Base-by-base conservation (phyloP, 2,329 filamentous ascomycete genomes). In the Talaromyces sp. region DNA sequence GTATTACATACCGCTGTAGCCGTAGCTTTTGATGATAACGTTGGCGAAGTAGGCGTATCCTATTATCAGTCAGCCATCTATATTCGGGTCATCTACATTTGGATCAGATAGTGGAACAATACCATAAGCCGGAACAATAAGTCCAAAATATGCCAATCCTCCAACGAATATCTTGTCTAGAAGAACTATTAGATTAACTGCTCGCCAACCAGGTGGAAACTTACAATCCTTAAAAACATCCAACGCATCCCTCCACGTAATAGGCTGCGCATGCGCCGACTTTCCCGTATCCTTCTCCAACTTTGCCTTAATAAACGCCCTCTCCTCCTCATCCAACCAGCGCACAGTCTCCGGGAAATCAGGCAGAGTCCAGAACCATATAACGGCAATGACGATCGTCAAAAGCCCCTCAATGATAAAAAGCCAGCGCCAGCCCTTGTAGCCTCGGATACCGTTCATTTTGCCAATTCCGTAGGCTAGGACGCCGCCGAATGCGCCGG, bases 131-230 rank as follows among this genome's bases (percentile, higher is more conserved):
- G 91, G 89, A 1, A 93, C 89, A 69, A 93, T 88, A 67, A 93
- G 82, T 11, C 90, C 91, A 71, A 93, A 88, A 78, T 93, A 94
- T 90, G 93, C 93, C 75, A 93, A 83, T 0, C 89, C 90, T 53
- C 89, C 91, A 15, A 92, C 76, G 71, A 91, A 85, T 70, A 93
- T 84, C 76, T 91, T 91, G 71, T 78, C 78, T 80, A 61, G 5
- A 66, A 64, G 22, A 19, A 19, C 2, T 6, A 13, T 31, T 53
- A 38, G 17, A 15, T 10, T 8, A 11, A 8, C 2, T 15, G 13
- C 47, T 15, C 1, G 5, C 13, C 19, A 51, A 4, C 13, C 25
- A 15, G 15, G 19, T 2, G 10, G 15, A 34, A 60, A 75, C 77
- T 73, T 65, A 80, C 78, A 88, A 76, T 94, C 90, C 72, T 88